Conservation (phyloP, 176 grass and related monocot genomes). For the Musa itinerans region DNA sequence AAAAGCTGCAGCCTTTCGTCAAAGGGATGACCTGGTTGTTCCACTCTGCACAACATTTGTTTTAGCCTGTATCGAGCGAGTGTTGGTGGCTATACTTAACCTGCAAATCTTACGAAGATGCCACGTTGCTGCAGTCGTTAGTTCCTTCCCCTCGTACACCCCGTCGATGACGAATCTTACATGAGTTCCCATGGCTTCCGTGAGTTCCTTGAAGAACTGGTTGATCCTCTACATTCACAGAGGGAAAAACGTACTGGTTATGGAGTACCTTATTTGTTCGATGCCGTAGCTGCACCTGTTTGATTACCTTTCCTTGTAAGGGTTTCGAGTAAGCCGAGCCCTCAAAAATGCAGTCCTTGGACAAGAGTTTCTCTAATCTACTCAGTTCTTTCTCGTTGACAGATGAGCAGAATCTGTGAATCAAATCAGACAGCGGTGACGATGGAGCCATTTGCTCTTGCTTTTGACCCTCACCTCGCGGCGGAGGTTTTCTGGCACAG, state of each 20-base stretch:
- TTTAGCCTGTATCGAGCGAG: too few species aligned
- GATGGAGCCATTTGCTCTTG: slow-evolving; percentile 1
- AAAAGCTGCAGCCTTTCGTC: slow-evolving; percentile 67
- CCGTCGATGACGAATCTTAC: slow-evolving; percentile 50
- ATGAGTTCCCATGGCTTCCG: slow-evolving; percentile 57
- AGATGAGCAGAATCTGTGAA: slow-evolving; percentile 54
- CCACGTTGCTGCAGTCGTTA: slow-evolving; percentile 48
- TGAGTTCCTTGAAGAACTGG: slow-evolving; percentile 44
- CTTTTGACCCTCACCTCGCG: background rate
- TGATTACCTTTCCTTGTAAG: slow-evolving; percentile 50
- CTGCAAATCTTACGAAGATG: slow-evolving; percentile 55
- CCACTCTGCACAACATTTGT: slow-evolving; percentile 51
- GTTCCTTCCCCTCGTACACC: slow-evolving; percentile 41
- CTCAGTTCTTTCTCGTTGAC: slow-evolving; percentile 54
- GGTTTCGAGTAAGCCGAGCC: slow-evolving; percentile 45
- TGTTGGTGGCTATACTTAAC: background rate
- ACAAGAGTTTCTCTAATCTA: slow-evolving; percentile 43
- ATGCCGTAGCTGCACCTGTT: background rate
- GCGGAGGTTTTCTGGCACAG: background rate
- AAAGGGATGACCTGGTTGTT: slow-evolving; percentile 59
- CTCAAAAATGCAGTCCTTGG: slow-evolving; percentile 46
- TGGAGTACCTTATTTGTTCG: background rate
- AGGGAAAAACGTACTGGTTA: background rate
- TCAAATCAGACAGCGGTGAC: slow-evolving; percentile 26
- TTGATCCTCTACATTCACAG: slow-evolving; percentile 33